Evolutionary conservation across 495 filamentous ascomycete species (phyloP).

Genomic region (Aspergillus indologenus): DNA sequence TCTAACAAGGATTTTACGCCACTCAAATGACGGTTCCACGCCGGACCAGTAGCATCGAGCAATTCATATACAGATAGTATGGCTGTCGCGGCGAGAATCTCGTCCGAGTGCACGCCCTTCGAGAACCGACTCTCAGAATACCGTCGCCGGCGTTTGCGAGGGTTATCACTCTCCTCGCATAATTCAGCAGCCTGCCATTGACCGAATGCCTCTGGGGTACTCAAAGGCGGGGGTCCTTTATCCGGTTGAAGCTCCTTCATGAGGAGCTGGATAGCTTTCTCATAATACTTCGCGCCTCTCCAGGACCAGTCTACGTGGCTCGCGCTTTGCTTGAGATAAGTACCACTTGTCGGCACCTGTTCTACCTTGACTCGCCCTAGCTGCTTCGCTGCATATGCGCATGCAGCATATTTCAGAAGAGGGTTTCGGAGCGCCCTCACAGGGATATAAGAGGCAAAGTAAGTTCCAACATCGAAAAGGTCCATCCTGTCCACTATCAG

Average conservation of each 20-base stretch:
- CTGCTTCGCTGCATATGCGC: constrained; percentile 61
- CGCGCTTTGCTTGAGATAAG: constrained; percentile 43
- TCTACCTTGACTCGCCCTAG: constrained; percentile 52
- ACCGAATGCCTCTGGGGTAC: constrained; percentile 35
- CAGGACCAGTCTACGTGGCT: constrained; percentile 52
- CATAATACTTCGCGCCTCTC: constrained; percentile 60
- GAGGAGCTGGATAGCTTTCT: constrained; percentile 59
- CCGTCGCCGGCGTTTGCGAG: constrained; percentile 40
- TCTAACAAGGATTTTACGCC: constrained; percentile 62
- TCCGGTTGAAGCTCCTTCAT: constrained; percentile 56
- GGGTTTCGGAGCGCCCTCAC: constrained; percentile 54
- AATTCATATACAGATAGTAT: constrained; percentile 65
- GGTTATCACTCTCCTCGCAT: constrained; percentile 29
- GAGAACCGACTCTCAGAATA: constrained; percentile 39
- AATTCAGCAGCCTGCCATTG: constrained; percentile 40
- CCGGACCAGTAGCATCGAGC: constrained; percentile 56
- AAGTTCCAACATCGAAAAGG: constrained; percentile 57
- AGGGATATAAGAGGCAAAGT: constrained; percentile 59
- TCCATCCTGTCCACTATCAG: constrained; percentile 55
- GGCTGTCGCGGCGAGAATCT: constrained; percentile 59
- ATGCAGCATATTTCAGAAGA: constrained; percentile 57
- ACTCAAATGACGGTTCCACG: constrained; percentile 63
- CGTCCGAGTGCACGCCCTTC: constrained; percentile 51
- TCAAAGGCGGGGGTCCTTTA: constrained; percentile 35
- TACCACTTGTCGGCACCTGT: constrained; percentile 49